Evolutionary conservation across 306 rosid species (phyloP), one percentile per base, ranked within the genome.

Genomic region (Sphenostylis stenocarpa): DNA sequence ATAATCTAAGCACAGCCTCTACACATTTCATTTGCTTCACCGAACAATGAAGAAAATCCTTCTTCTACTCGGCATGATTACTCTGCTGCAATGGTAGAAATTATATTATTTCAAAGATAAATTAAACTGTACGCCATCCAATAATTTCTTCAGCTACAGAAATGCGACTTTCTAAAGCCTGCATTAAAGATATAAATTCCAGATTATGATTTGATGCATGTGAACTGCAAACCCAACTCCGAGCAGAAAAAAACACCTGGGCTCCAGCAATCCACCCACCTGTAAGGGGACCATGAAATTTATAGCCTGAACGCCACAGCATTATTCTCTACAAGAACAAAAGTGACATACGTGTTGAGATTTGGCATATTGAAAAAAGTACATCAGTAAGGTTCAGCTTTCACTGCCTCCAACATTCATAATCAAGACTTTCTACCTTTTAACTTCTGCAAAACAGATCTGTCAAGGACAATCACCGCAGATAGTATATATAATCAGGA

Each of bases 381-480:
- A 34, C 31, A 31, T 39, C 47, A 67, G 16, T 24, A 41, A 52
- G 33, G 33, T 16, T 48, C 65, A 70, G 55, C 58, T 63, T 67
- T 79, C 28, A 39, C 36, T 63, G 47, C 75, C 75, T 64, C 75
- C 82, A 71, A 39, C 57, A 51, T 69, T 76, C 74, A 65, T 29
- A 13, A 23, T 39, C 66, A 47, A 64, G 53, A 68, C 69, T 44
- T 73, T 73, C 51, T 39, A 70, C 56, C 20, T 71, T 48, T 72
- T 67, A 68, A 81, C 53, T 80, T 86, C 81, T 73, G 88, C 85
- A 67, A 62, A 73, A 76, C 57, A 64, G 67, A 52, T 47, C 43
- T 53, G 19, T 72, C 45, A 62, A 73, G 63, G 67, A 69, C 43
- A 63, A 7, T 82, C 57, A 71, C 57, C 60, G 38, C 7, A 29